Base-by-base conservation (phyloP, 2,329 filamentous ascomycete genomes). In the Botryosphaeria agaves region DNA sequence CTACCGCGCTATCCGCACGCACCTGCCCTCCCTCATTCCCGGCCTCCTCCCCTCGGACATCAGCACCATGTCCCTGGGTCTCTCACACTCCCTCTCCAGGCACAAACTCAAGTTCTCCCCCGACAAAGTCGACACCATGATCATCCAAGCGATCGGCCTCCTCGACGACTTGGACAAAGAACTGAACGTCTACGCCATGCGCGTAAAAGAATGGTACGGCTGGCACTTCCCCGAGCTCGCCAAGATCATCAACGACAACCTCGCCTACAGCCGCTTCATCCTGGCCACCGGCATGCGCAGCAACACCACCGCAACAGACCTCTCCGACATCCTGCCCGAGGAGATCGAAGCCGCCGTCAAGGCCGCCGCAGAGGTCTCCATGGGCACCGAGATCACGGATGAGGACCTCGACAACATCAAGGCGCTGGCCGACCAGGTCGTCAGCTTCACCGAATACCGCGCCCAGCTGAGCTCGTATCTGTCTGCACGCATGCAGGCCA, bases 161-260 rank as follows among this genome's bases (percentile, higher is more conserved):
- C 68, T 98, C 28, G 89, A 98, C 52, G 89, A 98, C 41, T 64
- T 98, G 37, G 89, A 98, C 64, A 98, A 98, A 68, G 89, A 98
- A 59, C 66, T 98, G 40, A 98, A 98, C 65, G 89, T 82, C 45
- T 95, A 94, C 52, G 87, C 89, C 40, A 98, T 98, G 89, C 72
- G 89, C 55, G 84, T 94, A 38, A 95, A 95, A 73, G 89, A 98
- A 59, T 98, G 89, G 89, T 98, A 98, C 53, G 89, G 89, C 48
- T 98, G 89, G 89, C 89, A 95, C 60, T 98, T 95, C 65, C 89
- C 89, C 24, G 89, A 98, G 64, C 75, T 98, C 69, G 85, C 82
- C 49, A 87, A 85, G 61, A 93, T 95, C 49, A 69, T 94, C 43
- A 91, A 91, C 56, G 89, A 98, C 67, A 98, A 98, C 60, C 63